phyloP scores from a whole-genome alignment of 2,329 filamentous ascomycete genomes.

The Trichoderma sp. region DNA sequence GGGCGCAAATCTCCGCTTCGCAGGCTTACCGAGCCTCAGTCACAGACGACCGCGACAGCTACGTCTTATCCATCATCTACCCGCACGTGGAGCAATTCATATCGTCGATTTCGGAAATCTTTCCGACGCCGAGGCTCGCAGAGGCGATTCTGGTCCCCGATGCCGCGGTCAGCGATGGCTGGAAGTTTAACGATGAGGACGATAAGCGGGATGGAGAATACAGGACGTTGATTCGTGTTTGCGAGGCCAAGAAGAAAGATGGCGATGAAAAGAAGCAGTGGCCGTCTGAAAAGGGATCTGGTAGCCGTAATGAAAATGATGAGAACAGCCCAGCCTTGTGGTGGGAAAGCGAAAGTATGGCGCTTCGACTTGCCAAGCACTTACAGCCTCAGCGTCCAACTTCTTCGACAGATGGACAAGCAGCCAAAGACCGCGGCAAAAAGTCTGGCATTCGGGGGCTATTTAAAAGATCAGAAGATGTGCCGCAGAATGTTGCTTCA shows the following conservation, averaged over 20 bases:
- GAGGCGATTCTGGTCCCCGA: constrained; percentile 53
- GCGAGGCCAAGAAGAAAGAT: neutral
- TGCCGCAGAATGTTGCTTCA: neutral
- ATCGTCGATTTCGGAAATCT: constrained; percentile 42
- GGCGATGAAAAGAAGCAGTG: neutral
- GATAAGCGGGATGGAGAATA: constrained; percentile 39
- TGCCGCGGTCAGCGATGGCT: constrained; percentile 43
- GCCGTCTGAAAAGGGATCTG: neutral
- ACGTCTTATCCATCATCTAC: constrained; percentile 45
- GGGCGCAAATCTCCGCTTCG: constrained; percentile 43
- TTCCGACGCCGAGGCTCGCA: constrained; percentile 41
- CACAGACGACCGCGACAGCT: constrained; percentile 45
- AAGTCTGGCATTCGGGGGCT: constrained; percentile 43
- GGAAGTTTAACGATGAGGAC: constrained; percentile 43
- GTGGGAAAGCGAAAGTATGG: constrained; percentile 54
- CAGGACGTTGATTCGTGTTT: constrained; percentile 41
- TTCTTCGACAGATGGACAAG: constrained; percentile 36
- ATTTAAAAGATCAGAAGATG: constrained; percentile 36
- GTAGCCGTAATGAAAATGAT: neutral
- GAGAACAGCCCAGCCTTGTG: constrained; percentile 40
- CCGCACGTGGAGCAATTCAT: constrained; percentile 50
- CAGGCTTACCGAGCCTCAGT: constrained; percentile 41
- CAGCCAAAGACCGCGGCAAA: constrained; percentile 40
- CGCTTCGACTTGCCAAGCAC: constrained; percentile 49
- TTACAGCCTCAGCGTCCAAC: constrained; percentile 44